These are phyloP conservation scores for Rhodamnia rubescens DNA, from an alignment of 345 rosid species.

Conservation along the genomic window DNA sequence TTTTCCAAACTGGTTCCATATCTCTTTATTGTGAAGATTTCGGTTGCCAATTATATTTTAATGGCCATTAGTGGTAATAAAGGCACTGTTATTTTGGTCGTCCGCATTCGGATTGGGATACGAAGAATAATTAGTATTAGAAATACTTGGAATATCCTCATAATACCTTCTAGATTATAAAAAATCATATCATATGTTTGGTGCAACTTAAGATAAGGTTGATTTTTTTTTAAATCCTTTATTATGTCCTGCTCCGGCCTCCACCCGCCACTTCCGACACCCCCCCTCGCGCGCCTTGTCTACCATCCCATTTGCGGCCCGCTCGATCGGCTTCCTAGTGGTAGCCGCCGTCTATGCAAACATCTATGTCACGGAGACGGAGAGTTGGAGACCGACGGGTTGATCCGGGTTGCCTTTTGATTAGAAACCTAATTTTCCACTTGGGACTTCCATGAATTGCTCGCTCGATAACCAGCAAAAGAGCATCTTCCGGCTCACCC, in stretches of 20 bases:
- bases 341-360: background rate
- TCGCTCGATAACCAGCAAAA: no score
- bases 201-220: background rate
- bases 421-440: background rate
- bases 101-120: background rate
- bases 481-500: no score
- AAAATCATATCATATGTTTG: background rate
- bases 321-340: background rate
- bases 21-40: background rate
- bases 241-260: background rate
- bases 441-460: no score
- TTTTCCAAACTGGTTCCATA: background rate
- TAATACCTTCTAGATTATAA: background rate
- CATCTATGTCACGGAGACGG: background rate
- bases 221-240: background rate
- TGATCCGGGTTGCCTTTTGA: background rate
- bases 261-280: background rate
- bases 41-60: background rate
- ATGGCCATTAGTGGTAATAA: background rate
- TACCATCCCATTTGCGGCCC: background rate
- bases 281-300: background rate
- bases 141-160: background rate
- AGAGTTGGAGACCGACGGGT: background rate
- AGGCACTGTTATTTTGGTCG: no score
- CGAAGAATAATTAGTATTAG: accelerated